Conservation (phyloP, 495 filamentous ascomycete genomes). For the Cenococcum geophilum region DNA sequence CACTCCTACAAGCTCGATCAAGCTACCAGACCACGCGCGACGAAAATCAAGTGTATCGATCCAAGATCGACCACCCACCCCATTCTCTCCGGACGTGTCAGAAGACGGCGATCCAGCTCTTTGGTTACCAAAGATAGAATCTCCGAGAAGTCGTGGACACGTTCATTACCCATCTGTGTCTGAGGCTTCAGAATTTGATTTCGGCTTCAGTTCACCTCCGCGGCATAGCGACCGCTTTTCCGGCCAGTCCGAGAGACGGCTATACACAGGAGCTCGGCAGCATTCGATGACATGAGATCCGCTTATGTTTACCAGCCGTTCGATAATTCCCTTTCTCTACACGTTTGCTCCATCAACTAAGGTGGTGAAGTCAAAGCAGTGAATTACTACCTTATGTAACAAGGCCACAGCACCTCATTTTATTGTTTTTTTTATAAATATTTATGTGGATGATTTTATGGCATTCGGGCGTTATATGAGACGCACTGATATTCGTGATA, state of each 20-base stretch:
- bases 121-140: slow-evolving; percentile 5
- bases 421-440: slow-evolving; percentile 5
- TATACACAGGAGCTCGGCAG: slow-evolving; percentile 3
- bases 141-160: slow-evolving; percentile 1
- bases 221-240: slow-evolving; percentile 1
- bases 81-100: slow-evolving; percentile 20
- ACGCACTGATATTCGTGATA: not conserved
- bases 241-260: not conserved
- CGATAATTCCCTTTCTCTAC: not conserved
- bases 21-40: slow-evolving; percentile 19
- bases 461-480: not conserved
- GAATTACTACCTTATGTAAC: not conserved
- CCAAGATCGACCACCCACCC: slow-evolving; percentile 30
- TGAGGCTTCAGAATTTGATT: slow-evolving; percentile 24
- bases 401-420: not conserved
- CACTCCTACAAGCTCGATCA: slow-evolving; percentile 17
- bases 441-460: not conserved
- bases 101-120: slow-evolving; percentile 8
- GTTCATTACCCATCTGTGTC: slow-evolving; percentile 29
- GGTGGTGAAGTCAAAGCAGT: slow-evolving; percentile 1
- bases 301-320: not conserved
- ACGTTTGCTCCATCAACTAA: not conserved
- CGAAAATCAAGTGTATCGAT: slow-evolving; percentile 28
- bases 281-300: not conserved
- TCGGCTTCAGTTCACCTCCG: slow-evolving; percentile 11